Evolutionary conservation across 106 monocot species (phyloP), one percentile per base, ranked within the genome.

Genomic region (Allium cepa): DNA sequence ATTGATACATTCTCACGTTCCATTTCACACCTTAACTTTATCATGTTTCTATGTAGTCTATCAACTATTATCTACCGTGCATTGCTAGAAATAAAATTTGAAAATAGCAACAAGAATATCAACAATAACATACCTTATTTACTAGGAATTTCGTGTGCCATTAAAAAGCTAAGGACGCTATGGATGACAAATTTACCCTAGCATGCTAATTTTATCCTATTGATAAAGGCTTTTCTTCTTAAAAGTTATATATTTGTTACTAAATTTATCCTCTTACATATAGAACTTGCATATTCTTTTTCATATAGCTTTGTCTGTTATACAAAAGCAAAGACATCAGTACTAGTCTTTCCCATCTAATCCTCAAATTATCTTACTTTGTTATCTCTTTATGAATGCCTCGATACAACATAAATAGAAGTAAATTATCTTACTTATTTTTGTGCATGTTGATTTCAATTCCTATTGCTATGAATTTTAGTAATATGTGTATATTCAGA

Each of bases 211-310:
- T 27, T 60, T 55, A 26, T 59, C 50, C 12, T 73, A 13, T 18
- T 11, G 8, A 26, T 47, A 60, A 28, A 56, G 26, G 1, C 46
- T n/a, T 60, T 68, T 46, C 13, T 17, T 46, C 15, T 57, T 45
- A 45, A 18, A n/a, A 51, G 65, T 55, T 57, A 13, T 49, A 69
- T 17, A 4, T 22, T 56, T 49, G 49, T 11, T 11, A n/a, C 15
- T 62, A 7, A 46, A 47, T 10, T 67, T 9, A 16, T 49, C 56
- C 51, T 22, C 63, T 57, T 53, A 27, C 53, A 12, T 79, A 68
- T 91, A 96, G 95, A 92, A 80, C 80, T 26, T 96, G 68, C 95
- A 91, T 65, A 67, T 82, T 67, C 82, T 96, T 56, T 77, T 85
- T 18, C 79, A 75, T 49, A 84, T 92, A 69, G 83, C 84, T 53